Evolutionary conservation across 306 rosid species (phyloP), one percentile per base, ranked within the genome.

Genomic region (Cucurbita moschata): DNA sequence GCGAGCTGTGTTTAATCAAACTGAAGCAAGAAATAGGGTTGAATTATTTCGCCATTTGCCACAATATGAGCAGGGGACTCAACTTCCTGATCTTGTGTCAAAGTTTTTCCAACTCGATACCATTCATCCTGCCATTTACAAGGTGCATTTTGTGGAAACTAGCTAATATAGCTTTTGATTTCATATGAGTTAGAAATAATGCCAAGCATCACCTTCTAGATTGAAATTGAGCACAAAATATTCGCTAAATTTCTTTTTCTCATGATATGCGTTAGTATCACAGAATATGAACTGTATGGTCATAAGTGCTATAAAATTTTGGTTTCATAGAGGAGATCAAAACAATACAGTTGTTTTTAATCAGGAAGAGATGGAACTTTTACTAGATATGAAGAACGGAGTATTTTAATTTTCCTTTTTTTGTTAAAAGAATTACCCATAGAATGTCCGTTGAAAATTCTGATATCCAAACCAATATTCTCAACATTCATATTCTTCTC

Each of bases 41-140:
- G 96, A 90, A 79, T 74, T 92, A 72, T 92, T 92, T 82, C 85
- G 81, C 73, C 96, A 92, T 83, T 81, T 92, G 88, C 96, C 96
- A 76, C 98, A 92, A 78, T 90, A 87, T 73, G 96, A 92, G 79
- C 82, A 69, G 72, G 96, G 92, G 64, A 77, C 80, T 75, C 90
- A 85, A 69, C 88, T 87, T 79, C 87, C 91, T 67, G 83, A 88
- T 78, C 89, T 90, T 14, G 88, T 88, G 76, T 80, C 90, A 10
- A 92, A 75, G 77, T 52, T 89, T 87, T 92, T 92, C 79, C 91
- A 85, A 76, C 86, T 85, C 55, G 96, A 82, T 75, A 70, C 88
- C 5, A 76, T 92, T 68, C 98, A 92, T 84, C 96, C 96, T 81
- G 80, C 96, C 62, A 82, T 92, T 43, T 84, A 88, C 80, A 87